Conservation (phyloP, 441 rosid genomes). For the Sinapis alba region DNA sequence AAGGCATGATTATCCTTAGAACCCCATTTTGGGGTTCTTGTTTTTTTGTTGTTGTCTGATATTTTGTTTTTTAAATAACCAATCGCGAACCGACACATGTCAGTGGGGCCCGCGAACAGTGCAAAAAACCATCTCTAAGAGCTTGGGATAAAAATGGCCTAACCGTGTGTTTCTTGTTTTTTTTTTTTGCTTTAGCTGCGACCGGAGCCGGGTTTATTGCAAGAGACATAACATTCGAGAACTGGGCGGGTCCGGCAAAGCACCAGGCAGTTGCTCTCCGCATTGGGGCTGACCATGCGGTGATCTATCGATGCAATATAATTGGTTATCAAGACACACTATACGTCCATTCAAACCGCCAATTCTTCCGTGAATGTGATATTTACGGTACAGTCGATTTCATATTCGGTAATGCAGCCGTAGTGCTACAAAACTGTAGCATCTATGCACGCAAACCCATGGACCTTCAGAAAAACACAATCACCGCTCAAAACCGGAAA, state of each 20-base stretch:
- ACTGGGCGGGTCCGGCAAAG: constrained; percentile 80
- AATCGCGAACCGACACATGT: too few relatives aligned
- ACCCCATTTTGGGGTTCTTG: too few relatives aligned
- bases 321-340: constrained; percentile 91
- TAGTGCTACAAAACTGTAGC: constrained; percentile 80
- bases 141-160: too few relatives aligned
- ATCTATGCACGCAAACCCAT: constrained; percentile 82
- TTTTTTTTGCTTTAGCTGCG: constrained; percentile 61
- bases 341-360: constrained; percentile 91
- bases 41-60: too few relatives aligned
- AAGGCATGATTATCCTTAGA: too few relatives aligned
- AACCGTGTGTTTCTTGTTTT: background rate
- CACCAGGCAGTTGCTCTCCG: constrained; percentile 98
- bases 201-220: constrained; percentile 89
- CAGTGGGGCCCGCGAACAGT: too few relatives aligned
- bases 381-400: constrained; percentile 91
- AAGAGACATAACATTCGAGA: constrained; percentile 82
- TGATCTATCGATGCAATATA: constrained; percentile 71
- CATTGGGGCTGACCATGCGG: constrained; percentile 87
- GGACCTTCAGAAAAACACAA: constrained; percentile 79
- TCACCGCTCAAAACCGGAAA: constrained; percentile 89
- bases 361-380: constrained; percentile 84
- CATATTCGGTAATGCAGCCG: constrained; percentile 91
- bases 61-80: too few relatives aligned
- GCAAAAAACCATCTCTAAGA: too few relatives aligned